Percentiles rank a stretch among this genome's conserved stretches.
Evolutionary conservation across 2,329 filamentous ascomycete species (phyloP).

Genomic region (Tolypocladium ophioglossoides): DNA sequence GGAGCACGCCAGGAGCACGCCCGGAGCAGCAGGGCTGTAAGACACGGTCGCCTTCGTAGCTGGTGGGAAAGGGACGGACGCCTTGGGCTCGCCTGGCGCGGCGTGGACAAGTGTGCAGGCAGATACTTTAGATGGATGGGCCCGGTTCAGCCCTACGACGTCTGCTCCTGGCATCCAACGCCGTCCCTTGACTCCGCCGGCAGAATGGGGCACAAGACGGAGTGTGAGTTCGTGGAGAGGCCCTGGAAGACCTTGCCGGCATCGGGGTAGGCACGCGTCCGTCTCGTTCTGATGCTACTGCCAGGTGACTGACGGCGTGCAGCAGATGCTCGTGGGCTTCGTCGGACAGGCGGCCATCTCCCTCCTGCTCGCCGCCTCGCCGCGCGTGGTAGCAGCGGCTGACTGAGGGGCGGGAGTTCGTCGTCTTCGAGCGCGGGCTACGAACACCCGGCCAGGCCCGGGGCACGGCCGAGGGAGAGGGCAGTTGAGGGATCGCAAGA

Average conservation of each 20-base stretch:
- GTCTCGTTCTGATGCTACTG: too few relatives aligned
- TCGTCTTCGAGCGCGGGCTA: slow-evolving; percentile 3
- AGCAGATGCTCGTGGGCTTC: slow-evolving; percentile 20
- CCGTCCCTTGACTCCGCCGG: neutral
- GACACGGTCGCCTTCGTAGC: too few relatives aligned
- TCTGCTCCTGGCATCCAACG: neutral
- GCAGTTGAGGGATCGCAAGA: neutral
- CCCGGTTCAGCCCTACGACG: neutral
- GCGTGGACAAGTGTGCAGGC: too few relatives aligned
- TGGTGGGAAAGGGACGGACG: neutral
- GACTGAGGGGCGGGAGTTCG: slow-evolving; percentile 11
- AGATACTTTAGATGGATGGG: neutral
- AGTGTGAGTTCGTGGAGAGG: slow-evolving; percentile 15
- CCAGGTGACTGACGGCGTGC: neutral
- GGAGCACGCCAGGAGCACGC: too few relatives aligned
- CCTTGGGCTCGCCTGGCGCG: neutral
- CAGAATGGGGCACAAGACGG: neutral
- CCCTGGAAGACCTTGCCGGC: slow-evolving; percentile 19
- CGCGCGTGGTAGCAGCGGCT: too few relatives aligned
- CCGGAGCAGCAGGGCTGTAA: neutral
- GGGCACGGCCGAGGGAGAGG: neutral
- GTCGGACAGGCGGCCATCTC: slow-evolving; percentile 13
- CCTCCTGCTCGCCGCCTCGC: slow-evolving; percentile 12
- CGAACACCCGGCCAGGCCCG: neutral
- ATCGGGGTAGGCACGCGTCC: slow-evolving; percentile 17